These are phyloP conservation scores for Scleroderma citrinum DNA, from an alignment of 768 basidiomycete genomes.

Conservation along the genomic window DNA sequence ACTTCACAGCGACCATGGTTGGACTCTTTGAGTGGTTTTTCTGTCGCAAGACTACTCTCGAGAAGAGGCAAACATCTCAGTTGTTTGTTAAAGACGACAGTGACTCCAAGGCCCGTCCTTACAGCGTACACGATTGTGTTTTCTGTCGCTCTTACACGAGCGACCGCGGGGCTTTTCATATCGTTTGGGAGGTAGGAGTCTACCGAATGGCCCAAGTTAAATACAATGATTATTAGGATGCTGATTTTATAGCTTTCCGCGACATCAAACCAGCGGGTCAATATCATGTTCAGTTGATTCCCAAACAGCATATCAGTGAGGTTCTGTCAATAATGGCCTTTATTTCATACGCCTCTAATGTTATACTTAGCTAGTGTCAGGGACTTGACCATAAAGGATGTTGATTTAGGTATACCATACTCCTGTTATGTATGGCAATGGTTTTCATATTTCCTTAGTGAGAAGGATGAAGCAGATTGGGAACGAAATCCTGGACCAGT, in stretches of 20 bases:
- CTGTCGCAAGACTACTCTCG: background rate
- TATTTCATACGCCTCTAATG: too few relatives aligned
- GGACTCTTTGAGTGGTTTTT: slow-evolving; percentile 10
- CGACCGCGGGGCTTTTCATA: slow-evolving; percentile 36
- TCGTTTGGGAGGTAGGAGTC: slow-evolving; percentile 43
- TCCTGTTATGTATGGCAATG: slow-evolving; percentile 14
- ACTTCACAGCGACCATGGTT: slow-evolving; percentile 1
- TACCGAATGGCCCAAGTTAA: background rate
- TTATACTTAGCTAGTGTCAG: slow-evolving; percentile 47
- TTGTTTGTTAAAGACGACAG: background rate
- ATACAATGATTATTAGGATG: slow-evolving; percentile 30
- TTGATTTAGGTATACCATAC: slow-evolving; percentile 41
- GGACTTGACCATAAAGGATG: slow-evolving; percentile 39
- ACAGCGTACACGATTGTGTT: slow-evolving; percentile 4
- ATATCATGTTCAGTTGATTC: slow-evolving; percentile 47
- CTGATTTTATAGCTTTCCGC: slow-evolving; percentile 44
- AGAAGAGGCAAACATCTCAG: background rate
- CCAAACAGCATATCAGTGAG: slow-evolving; percentile 46
- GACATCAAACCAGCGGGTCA: slow-evolving; percentile 44
- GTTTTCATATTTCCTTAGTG: slow-evolving; percentile 27
- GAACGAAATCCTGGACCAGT: slow-evolving; percentile 42
- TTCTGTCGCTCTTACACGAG: slow-evolving; percentile 41
- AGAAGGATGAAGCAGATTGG: slow-evolving; percentile 47
- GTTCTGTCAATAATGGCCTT: too few relatives aligned
- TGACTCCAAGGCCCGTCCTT: background rate